Conservation (phyloP, 768 basidiomycete genomes). For the Tylopilus sp. region DNA sequence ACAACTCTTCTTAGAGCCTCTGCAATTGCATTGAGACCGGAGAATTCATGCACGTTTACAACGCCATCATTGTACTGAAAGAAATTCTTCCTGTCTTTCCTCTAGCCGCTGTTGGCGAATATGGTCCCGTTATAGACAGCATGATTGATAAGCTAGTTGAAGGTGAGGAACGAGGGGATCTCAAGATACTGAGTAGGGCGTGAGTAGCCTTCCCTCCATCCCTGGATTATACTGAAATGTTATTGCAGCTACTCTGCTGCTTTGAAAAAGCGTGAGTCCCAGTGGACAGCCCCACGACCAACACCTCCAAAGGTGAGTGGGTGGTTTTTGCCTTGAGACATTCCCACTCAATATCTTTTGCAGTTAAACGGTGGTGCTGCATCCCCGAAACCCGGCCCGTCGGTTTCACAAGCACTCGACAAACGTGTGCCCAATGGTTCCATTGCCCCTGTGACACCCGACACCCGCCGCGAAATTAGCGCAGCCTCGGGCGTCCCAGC, state of each 20-base stretch:
- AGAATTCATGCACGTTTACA: slow-evolving; percentile 98
- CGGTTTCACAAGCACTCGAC: slow-evolving; percentile 32
- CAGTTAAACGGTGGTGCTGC: slow-evolving; percentile 27
- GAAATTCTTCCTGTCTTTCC: slow-evolving; percentile 91
- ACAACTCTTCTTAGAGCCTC: slow-evolving; percentile 52
- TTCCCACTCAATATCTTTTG: background rate
- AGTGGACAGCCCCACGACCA: slow-evolving; percentile 43
- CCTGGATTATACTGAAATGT: slow-evolving; percentile 4
- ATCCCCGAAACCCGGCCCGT: slow-evolving; percentile 26
- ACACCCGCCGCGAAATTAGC: slow-evolving; percentile 35
- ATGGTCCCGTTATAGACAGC: slow-evolving; percentile 52
- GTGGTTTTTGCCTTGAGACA: background rate
- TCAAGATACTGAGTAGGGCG: slow-evolving; percentile 79
- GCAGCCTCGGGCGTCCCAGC: slow-evolving; percentile 31
- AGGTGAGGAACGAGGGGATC: slow-evolving; percentile 77
- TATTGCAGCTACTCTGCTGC: slow-evolving; percentile 62
- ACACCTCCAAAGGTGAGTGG: slow-evolving; percentile 32
- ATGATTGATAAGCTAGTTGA: slow-evolving; percentile 67
- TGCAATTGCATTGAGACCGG: slow-evolving; percentile 77
- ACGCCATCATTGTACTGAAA: slow-evolving; percentile 90
- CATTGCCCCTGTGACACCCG: slow-evolving; percentile 29
- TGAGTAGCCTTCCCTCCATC: slow-evolving; percentile 35
- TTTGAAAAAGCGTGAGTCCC: slow-evolving; percentile 67
- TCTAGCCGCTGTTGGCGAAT: slow-evolving; percentile 52
- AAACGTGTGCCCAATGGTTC: slow-evolving; percentile 40